Base-by-base conservation (phyloP, 2,329 filamentous ascomycete genomes). In the Fusarium citri region DNA sequence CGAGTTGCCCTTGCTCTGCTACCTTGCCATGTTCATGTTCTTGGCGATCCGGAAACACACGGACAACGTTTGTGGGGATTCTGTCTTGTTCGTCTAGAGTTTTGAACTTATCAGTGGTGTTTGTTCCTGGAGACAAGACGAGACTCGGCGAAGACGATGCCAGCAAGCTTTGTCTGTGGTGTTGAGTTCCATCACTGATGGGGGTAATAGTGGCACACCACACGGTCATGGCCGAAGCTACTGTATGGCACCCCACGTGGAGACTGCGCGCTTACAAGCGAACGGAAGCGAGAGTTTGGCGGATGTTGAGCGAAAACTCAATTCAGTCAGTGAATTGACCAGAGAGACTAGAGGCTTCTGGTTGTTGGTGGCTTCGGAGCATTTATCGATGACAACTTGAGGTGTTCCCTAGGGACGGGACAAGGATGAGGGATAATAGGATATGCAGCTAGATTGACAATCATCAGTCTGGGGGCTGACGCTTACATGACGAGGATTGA, bases 141-240 rank as follows among this genome's bases (percentile, higher is more conserved):
- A 31, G 30, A 55, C 47, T 30, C 34, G 48, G 49, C 37, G 28
- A 55, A 64, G 55, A 23, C 37, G 37, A 46, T 30, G 23, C 42
- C 20, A 34, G 30, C 61, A 49, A 43, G 54, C 60, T 66, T 53
- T 43, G 18, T 60, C 40, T 57, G 50, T 40, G 23, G 41, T 60
- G 47, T 60, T 48, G n/a, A 40, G 40, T 28, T 40, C 30, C 22
- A 46, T 37, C 34, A 37, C 18, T 37, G 34, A 37, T 37, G 34
- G 34, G 34, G 34, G 18, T n/a, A 37, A 37, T 25, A 51, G 31
- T 23, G 49, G 15, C 49, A 42, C 49, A 37, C 58, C 64, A 53
- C 42, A 73, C 73, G 73, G 73, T 48, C 64, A 74, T 68, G 71
- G 59, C 73, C 73, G 73, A 70, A 64, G 34, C 18, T 37, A 37